A percentile compares a stretch with the other conserved stretches of the same genome.
Evolutionary conservation across 1,284 basidiomycete species (phyloP).

Genomic region (Boletus subluridellus): DNA sequence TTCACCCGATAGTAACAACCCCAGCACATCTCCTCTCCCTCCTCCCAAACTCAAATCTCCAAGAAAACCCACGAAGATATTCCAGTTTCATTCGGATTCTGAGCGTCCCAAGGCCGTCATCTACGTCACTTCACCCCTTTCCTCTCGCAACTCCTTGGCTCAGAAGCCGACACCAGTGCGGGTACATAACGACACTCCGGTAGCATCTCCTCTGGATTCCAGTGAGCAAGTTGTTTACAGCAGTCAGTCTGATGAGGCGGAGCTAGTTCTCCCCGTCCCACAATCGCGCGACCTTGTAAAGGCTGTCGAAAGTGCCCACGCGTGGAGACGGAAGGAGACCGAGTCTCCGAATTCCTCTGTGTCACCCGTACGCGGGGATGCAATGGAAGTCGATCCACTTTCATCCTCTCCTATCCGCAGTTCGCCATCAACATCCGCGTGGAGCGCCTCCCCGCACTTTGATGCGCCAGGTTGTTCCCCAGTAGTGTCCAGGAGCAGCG

Average conservation of each 20-base stretch:
- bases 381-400: conserved; percentile 30
- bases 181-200: background rate
- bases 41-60: conserved; percentile 15
- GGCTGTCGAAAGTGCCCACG: conserved; percentile 40
- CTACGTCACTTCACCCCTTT: conserved; percentile 10
- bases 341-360: conserved; percentile 10
- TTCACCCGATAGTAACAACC: conserved; percentile 23
- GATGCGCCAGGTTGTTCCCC: background rate
- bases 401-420: conserved; percentile 5
- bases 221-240: conserved; percentile 51
- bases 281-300: conserved; percentile 26
- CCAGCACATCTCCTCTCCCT: background rate
- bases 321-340: conserved; percentile 40
- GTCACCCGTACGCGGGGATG: background rate
- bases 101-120: conserved; percentile 3
- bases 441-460: background rate
- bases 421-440: background rate
- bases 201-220: conserved; percentile 18
- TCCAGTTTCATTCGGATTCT: conserved; percentile 1
- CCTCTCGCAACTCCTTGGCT: conserved; percentile 7
- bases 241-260: conserved; percentile 66
- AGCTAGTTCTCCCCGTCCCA: conserved; percentile 39
- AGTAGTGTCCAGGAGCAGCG: background rate
- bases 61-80: conserved; percentile 13
- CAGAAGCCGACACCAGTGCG: conserved; percentile 1